Percentiles rank a stretch among this genome's conserved stretches.
phyloP scores from a whole-genome alignment of 139 green algal species.

The Volvox africanus region DNA sequence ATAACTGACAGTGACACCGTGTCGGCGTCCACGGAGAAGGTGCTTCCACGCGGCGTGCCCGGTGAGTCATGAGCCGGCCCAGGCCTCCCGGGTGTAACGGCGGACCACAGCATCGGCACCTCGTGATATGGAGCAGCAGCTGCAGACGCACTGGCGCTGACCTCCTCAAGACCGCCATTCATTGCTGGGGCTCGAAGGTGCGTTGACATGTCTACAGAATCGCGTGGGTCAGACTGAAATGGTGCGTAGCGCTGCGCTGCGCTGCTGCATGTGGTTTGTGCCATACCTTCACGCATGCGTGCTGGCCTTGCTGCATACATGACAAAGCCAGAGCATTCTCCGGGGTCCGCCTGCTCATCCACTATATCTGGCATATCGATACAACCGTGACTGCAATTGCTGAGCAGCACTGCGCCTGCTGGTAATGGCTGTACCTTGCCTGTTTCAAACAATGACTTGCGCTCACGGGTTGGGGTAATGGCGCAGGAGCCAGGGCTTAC shows the following conservation, averaged over 20 bases:
- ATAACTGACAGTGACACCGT: constrained; percentile 21
- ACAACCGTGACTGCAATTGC: background rate
- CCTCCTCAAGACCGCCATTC: background rate
- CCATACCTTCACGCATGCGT: background rate
- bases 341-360: background rate
- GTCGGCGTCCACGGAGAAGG: constrained; percentile 23
- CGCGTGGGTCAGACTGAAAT: background rate
- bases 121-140: no score
- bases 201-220: background rate
- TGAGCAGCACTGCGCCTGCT: background rate
- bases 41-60: background rate
- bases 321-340: background rate
- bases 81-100: background rate
- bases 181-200: background rate
- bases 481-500: background rate
- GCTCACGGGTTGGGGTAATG: background rate
- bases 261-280: background rate
- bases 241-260: background rate
- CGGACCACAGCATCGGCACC: background rate
- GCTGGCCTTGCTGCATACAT: background rate
- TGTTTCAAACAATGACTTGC: background rate
- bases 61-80: background rate
- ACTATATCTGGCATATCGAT: background rate
- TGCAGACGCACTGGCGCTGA: no score
- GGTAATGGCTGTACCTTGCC: background rate